Conservation (phyloP, 768 basidiomycete species). For the Auricularia sp. region DNA sequence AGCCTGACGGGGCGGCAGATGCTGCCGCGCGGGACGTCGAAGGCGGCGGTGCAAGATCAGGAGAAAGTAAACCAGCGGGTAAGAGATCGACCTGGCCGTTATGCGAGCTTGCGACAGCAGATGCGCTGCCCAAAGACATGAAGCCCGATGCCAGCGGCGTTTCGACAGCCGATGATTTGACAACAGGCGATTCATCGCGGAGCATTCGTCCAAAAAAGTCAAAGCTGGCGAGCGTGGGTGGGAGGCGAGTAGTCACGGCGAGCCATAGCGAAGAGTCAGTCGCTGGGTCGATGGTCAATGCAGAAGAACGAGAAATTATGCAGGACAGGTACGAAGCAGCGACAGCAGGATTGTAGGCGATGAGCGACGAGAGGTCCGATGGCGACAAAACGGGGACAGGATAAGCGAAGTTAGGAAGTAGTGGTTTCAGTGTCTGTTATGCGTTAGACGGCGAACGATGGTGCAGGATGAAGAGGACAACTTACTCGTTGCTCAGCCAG, state of each 20-base stretch:
- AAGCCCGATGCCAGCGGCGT: too few relatives aligned
- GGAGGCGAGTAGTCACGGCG: slow-evolving; percentile 52
- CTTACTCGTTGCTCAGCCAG: neutral
- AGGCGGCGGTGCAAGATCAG: too few relatives aligned
- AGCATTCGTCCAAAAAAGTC: slow-evolving; percentile 63
- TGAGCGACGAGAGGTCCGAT: neutral
- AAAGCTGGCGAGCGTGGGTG: slow-evolving; percentile 63
- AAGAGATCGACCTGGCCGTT: too few relatives aligned
- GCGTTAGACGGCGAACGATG: neutral
- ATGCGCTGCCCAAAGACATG: too few relatives aligned
- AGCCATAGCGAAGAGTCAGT: slow-evolving; percentile 29
- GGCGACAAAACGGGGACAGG: neutral
- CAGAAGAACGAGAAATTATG: neutral
- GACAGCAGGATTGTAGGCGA: neutral
- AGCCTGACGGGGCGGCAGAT: too few relatives aligned
- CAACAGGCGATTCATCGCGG: slow-evolving; percentile 45
- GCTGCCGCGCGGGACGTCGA: too few relatives aligned
- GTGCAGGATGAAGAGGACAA: neutral
- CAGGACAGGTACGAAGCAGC: neutral
- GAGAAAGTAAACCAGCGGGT: too few relatives aligned
- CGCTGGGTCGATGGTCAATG: neutral
- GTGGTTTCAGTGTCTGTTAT: neutral
- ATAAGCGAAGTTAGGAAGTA: neutral
- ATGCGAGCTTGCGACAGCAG: too few relatives aligned
- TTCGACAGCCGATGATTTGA: slow-evolving; percentile 15